A percentile compares a stretch with the other conserved stretches of the same genome.
Conservation (phyloP, 2,329 filamentous ascomycete genomes). For the Macroventuria anomochaeta region DNA sequence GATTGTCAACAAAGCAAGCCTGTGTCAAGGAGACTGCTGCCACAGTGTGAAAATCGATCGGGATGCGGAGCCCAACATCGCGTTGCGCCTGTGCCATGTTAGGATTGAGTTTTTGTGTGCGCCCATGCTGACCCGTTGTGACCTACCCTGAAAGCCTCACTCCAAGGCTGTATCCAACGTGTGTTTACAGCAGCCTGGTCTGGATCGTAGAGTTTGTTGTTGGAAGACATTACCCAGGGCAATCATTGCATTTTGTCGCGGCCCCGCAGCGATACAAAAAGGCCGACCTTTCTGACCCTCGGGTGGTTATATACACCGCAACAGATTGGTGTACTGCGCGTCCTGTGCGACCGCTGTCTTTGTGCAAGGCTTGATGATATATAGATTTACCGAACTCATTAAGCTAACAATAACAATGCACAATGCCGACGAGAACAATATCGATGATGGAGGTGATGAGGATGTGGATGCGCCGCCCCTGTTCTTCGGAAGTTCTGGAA, state of each 20-base stretch:
- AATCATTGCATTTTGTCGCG: slow-evolving; percentile 22
- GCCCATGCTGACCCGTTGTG: background rate
- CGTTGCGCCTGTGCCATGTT: slow-evolving; percentile 60
- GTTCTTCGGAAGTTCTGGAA: slow-evolving; percentile 5
- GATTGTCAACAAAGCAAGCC: slow-evolving; percentile 63
- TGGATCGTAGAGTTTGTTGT: slow-evolving; percentile 37
- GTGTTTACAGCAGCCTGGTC: slow-evolving; percentile 37
- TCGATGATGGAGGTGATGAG: background rate
- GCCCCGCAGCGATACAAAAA: no score
- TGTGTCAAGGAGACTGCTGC: slow-evolving; percentile 63
- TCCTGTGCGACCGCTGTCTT: slow-evolving; percentile 5
- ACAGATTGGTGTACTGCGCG: slow-evolving; percentile 10
- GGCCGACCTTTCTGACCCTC: no score
- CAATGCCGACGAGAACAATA: background rate
- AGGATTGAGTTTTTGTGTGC: background rate
- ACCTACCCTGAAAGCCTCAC: slow-evolving; percentile 42
- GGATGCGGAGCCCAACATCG: slow-evolving; percentile 65
- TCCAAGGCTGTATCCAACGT: slow-evolving; percentile 40
- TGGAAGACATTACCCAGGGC: slow-evolving; percentile 36
- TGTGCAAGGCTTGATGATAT: background rate
- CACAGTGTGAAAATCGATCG: slow-evolving; percentile 67
- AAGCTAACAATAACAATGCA: background rate
- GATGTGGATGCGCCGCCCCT: background rate
- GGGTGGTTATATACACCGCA: no score
- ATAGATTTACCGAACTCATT: background rate